Evolutionary conservation across 441 rosid species (phyloP).

Genomic region (Erysimum cheiri): DNA sequence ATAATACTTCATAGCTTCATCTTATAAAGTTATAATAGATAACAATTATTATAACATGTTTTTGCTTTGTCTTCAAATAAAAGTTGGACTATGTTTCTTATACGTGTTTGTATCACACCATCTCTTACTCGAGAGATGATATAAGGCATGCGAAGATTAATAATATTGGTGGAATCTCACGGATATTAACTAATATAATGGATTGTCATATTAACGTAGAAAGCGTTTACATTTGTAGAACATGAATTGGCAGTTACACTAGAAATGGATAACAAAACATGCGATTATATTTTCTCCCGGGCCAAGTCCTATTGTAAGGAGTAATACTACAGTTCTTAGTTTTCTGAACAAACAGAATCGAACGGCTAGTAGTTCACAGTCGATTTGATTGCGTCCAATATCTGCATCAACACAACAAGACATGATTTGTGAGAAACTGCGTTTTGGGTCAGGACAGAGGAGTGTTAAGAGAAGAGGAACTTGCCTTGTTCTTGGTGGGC

Average conservation of each 20-base stretch:
- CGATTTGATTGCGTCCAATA: slow-evolving; percentile 77
- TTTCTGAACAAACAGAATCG: not conserved
- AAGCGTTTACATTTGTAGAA: not conserved
- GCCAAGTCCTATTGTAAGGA: not conserved
- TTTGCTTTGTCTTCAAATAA: not conserved
- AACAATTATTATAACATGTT: not conserved
- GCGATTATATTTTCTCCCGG: not conserved
- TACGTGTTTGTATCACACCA: too few relatives aligned
- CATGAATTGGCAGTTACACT: not conserved
- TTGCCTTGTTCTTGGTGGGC: slow-evolving; percentile 89
- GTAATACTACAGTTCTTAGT: slow-evolving; percentile 1
- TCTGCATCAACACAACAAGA: slow-evolving; percentile 52
- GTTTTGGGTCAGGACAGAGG: not conserved
- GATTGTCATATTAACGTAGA: not conserved
- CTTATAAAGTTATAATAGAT: too few relatives aligned
- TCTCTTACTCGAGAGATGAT: too few relatives aligned
- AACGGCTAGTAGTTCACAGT: slow-evolving; percentile 63
- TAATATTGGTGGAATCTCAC: too few relatives aligned
- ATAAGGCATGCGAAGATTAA: too few relatives aligned
- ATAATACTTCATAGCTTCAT: too few relatives aligned
- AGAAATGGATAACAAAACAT: not conserved
- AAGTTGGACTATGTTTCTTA: not conserved
- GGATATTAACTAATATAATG: not conserved
- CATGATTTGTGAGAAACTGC: not conserved
- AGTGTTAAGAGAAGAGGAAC: not conserved